phyloP scores from a whole-genome alignment of 306 rosid genomes.

The Dryas alaskensis region DNA sequence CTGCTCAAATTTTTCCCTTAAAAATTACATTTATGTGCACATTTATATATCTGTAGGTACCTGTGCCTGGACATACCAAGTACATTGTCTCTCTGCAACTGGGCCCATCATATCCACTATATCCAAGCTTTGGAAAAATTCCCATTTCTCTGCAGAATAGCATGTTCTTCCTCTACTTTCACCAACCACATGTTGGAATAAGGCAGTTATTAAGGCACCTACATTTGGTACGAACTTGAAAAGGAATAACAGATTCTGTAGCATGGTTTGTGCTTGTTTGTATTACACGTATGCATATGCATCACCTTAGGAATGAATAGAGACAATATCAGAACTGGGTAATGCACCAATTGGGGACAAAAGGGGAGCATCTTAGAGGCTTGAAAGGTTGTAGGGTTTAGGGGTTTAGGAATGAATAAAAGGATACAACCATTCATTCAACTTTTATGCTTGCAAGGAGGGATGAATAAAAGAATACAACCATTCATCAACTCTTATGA shows the following conservation, averaged over 20 bases:
- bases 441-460: too few relatives aligned
- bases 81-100: constrained; percentile 6
- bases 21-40: not conserved
- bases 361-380: too few relatives aligned
- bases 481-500: constrained; percentile 42
- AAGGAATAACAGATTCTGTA: not conserved
- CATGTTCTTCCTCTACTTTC: constrained; percentile 6
- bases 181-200: not conserved
- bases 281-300: constrained; percentile 10
- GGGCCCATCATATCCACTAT: constrained; percentile 19
- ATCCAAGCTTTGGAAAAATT: not conserved
- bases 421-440: constrained; percentile 50
- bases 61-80: not conserved
- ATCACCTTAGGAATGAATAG: constrained; percentile 15
- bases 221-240: not conserved
- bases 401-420: constrained; percentile 20
- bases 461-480: constrained; percentile 47
- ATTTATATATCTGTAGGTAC: not conserved
- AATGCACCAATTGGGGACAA: too few relatives aligned
- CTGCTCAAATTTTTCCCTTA: not conserved
- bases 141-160: not conserved
- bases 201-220: not conserved
- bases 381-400: too few relatives aligned
- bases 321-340: too few relatives aligned
- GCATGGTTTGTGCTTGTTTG: not conserved